Evolutionary conservation across 2,329 filamentous ascomycete species (phyloP).

Genomic region (Nemania diffusa): DNA sequence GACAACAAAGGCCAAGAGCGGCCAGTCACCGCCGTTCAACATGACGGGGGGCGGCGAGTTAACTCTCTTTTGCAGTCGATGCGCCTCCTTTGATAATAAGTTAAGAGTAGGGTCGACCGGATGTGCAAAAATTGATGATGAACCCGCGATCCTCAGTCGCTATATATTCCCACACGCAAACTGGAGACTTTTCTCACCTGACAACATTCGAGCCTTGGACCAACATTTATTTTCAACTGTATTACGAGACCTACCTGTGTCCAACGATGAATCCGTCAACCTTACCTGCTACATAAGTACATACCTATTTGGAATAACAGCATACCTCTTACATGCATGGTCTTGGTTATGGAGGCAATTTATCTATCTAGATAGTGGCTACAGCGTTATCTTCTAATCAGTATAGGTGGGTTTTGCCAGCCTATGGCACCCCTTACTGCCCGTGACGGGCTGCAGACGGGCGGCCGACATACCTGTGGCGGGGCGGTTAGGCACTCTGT

Average conservation of each 20-base stretch:
- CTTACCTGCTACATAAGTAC: too few species aligned
- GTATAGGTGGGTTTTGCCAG: too few species aligned
- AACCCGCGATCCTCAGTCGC: slow-evolving; percentile 5
- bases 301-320: slow-evolving; percentile 7
- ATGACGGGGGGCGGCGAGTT: slow-evolving; percentile 19
- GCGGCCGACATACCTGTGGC: too few species aligned
- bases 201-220: not conserved
- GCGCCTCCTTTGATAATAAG: not conserved
- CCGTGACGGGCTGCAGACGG: too few species aligned
- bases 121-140: slow-evolving; percentile 1
- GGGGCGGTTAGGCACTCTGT: too few species aligned
- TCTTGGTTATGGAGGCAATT: not conserved
- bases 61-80: not conserved
- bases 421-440: too few species aligned
- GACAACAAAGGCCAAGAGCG: slow-evolving; percentile 15
- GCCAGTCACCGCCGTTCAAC: slow-evolving; percentile 20
- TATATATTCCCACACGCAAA: slow-evolving; percentile 1
- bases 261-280: too few species aligned
- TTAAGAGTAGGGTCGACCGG: not conserved
- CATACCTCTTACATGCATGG: not conserved
- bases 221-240: not conserved
- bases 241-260: not conserved
- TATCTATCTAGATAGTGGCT: too few species aligned
- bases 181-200: slow-evolving; percentile 1
- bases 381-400: too few species aligned